Base-by-base conservation (phyloP, 1,139 yeast genomes). In the Sugiyamaella sp. region DNA sequence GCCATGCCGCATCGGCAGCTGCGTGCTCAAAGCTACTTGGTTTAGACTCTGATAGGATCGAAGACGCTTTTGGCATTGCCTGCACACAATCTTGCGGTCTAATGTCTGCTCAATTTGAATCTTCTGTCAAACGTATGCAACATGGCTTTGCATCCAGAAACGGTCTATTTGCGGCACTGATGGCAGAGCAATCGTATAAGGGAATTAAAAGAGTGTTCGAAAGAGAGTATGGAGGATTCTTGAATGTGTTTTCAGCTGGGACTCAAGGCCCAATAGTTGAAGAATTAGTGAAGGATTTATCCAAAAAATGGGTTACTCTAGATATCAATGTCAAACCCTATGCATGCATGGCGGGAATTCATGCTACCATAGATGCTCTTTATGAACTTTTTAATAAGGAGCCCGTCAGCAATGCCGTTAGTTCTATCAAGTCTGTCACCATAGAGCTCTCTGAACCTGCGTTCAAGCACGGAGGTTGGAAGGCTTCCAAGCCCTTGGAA, bases 261-360 rank as follows among this genome's bases (percentile, higher is more conserved):
- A 47, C 40, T 1, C 22, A 39, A n/a, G 22, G 42, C 9, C 51
- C 51, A 10, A 42, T 51, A 12, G 45, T 44, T 12, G 49, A 49
- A n/a, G 49, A 54, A 25, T 37, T 55, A 8, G 33, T 45, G 10
- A 43, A 29, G 19, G 54, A 32, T n/a, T 43, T 55, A 1, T 44
- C 51, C 12, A 6, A 42, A 14, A 22, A 17, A 8, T 55, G 57
- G 57, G 40, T 48, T 21, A 55, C 57, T 20, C 22, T 29, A 4
- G 24, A 44, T 12, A 53, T 55, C 25, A 45, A 52, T 27, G 42
- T 53, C 33, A 55, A 55, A 43, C 56, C 57, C 43, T 55, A 55
- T 35, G 40, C 57, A 10, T 53, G 57, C 40, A 55, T 55, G 57
- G 57, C 54, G 6, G 57, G 57, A 10, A 55, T 55, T 27, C 57